Conservation (phyloP, 345 rosid genomes). For the Citrus reticulata region DNA sequence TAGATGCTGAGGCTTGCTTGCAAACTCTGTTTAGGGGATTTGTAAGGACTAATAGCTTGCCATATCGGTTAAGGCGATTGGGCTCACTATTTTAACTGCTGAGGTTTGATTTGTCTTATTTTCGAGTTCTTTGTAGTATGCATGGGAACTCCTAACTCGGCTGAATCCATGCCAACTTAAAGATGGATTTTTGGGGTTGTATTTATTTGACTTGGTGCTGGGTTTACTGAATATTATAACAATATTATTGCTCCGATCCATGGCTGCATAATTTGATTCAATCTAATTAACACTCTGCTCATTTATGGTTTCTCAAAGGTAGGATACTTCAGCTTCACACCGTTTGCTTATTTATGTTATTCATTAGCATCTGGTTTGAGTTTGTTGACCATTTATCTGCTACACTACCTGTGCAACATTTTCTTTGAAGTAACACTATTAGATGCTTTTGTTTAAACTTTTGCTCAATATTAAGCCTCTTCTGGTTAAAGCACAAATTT, state of each 20-base stretch:
- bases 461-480: background rate
- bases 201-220: background rate
- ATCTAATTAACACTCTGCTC: background rate
- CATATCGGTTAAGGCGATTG: background rate
- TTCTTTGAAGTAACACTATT: background rate
- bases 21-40: too few relatives aligned
- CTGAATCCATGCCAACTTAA: background rate
- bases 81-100: background rate
- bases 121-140: background rate
- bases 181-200: background rate
- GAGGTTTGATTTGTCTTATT: background rate
- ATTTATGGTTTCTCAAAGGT: background rate
- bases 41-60: background rate
- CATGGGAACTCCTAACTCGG: background rate
- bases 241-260: background rate
- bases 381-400: background rate
- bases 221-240: background rate
- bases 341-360: background rate
- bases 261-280: background rate
- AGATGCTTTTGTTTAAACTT: too few relatives aligned
- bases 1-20: background rate
- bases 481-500: background rate
- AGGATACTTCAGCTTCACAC: background rate
- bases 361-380: background rate
- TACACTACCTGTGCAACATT: background rate